A percentile compares a stretch with the other conserved stretches of the same genome.
Conservation (phyloP, 306 rosid species). For the Rosa lucieae region DNA sequence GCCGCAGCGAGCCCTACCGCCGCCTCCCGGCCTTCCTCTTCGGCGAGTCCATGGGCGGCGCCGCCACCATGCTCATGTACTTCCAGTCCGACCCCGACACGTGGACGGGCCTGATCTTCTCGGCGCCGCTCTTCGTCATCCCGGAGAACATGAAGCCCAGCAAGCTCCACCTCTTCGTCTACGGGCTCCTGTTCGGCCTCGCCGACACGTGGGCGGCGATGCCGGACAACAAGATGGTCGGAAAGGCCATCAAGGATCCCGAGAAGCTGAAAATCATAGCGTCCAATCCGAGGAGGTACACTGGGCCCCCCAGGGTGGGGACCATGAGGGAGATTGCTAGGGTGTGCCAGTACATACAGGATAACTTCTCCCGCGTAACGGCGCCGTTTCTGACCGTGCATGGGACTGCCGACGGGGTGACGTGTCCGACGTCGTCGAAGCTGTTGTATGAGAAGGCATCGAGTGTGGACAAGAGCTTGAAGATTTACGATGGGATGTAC, state of each 20-base stretch:
- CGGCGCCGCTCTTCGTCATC: constrained; percentile 89
- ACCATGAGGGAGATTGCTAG: constrained; percentile 90
- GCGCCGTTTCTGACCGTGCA: constrained; percentile 82
- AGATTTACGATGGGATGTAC: constrained; percentile 91
- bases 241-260: constrained; percentile 83
- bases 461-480: constrained; percentile 75
- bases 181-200: constrained; percentile 74
- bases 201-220: constrained; percentile 96
- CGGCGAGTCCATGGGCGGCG: constrained; percentile 96
- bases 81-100: constrained; percentile 68
- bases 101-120: constrained; percentile 89
- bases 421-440: constrained; percentile 83
- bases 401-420: constrained; percentile 78
- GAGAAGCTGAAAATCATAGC: constrained; percentile 78
- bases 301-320: constrained; percentile 90
- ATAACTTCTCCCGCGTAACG: constrained; percentile 63
- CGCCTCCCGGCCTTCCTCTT: constrained; percentile 79
- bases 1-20: constrained; percentile 47
- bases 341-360: constrained; percentile 81
- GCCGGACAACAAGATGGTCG: constrained; percentile 97
- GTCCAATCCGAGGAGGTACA: constrained; percentile 79
- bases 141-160: constrained; percentile 96
- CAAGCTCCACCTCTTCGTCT: constrained; percentile 47
- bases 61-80: constrained; percentile 72
- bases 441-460: constrained; percentile 72